phyloP scores from a whole-genome alignment of 1,139 yeast genomes.

The Blastobotrys raffinosifermentans region DNA sequence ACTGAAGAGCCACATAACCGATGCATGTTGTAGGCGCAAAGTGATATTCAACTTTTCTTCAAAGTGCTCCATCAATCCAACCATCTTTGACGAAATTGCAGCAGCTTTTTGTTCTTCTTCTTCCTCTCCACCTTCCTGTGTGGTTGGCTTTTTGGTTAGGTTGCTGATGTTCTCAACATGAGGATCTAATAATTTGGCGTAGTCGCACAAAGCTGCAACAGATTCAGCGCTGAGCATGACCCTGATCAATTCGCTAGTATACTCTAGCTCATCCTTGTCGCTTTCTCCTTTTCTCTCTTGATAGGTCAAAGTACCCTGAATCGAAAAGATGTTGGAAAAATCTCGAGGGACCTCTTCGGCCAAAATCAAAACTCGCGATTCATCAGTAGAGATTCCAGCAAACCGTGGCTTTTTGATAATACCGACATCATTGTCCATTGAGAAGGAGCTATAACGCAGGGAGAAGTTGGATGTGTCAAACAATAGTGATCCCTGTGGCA shows the following conservation, averaged over 20 bases:
- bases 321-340: background rate
- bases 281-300: conserved; percentile 4
- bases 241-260: conserved; percentile 8
- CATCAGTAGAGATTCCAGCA: conserved; percentile 6
- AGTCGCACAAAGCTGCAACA: background rate
- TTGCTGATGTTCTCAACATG: too few species aligned
- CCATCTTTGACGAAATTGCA: background rate
- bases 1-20: conserved; percentile 68
- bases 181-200: background rate
- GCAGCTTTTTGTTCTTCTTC: too few species aligned
- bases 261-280: conserved; percentile 8
- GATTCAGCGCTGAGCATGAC: conserved; percentile 6
- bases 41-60: conserved; percentile 40
- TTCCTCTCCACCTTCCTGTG: background rate
- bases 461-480: conserved; percentile 7
- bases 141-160: background rate
- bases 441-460: conserved; percentile 9
- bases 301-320: conserved; percentile 8
- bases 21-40: conserved; percentile 57
- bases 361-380: conserved; percentile 2
- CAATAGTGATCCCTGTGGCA: conserved; percentile 5
- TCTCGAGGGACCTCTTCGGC: conserved; percentile 5
- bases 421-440: conserved; percentile 5
- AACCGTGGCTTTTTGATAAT: conserved; percentile 2
- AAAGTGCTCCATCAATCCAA: conserved; percentile 15